Base-by-base conservation (phyloP, 176 grass and related monocot species). In the Juncus effusus region DNA sequence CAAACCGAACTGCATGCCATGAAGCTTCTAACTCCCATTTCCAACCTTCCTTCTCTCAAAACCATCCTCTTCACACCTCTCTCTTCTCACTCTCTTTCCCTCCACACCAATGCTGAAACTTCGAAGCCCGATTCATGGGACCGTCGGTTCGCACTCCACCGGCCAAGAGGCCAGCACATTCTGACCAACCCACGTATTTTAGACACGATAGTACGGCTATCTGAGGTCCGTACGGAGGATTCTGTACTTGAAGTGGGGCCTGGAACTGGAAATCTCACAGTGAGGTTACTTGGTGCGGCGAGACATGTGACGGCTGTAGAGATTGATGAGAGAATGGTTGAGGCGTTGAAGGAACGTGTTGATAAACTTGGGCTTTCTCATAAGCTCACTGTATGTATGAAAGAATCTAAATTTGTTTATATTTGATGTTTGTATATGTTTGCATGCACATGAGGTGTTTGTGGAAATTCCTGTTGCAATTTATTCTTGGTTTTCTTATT, bases 201-300 rank as follows among this genome's bases (percentile, higher is more conserved):
- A 67, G 84, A 96, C 63, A 63, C 84, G 65, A 90, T 96, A 59
- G 81, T 44, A 13, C 76, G 64, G 35, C 76, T 41, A 36, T 83
- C 84, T 35, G 64, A 72, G 2, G 67, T 90, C 50, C 38, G 57
- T 50, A 56, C 75, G 19, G 79, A 77, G 35, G 84, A 96, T 75
- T 77, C 78, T 77, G 81, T 90, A 50, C 87, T 96, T 63, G 91
- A 96, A 80, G 84, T 96, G 52, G 84, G 91, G 10, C 87, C 79
- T 38, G 87, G 91, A 52, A 96, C 84, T 5, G 87, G 87, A 11
- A 96, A 85, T 69, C 78, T 96, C 64, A 96, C 91, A 54, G 79
- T 72, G 42, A 83, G 91, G 55, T 79, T 96, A 69, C 86, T 90
- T 13, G 73, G 74, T 54, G 67, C 76, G 7, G 76, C 79, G 5